These are phyloP conservation scores for Starmerella floris DNA, from an alignment of 805 yeast genomes.

Conservation along the genomic window DNA sequence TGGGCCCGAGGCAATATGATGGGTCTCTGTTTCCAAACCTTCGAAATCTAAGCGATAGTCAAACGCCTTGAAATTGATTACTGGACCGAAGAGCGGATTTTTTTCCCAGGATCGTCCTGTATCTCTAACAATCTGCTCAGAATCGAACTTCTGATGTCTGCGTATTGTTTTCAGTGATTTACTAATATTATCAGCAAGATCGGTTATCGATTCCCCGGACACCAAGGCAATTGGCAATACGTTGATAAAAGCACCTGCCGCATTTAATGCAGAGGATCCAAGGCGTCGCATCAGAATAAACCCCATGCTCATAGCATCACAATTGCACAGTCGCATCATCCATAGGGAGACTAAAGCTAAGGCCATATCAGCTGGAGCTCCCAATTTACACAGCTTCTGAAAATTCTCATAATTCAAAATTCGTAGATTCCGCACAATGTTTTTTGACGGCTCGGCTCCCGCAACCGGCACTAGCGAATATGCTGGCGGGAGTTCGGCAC, in stretches of 20 bases:
- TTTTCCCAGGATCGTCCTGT: slow-evolving; percentile 4
- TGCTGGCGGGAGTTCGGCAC: slow-evolving; percentile 6
- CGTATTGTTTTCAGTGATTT: slow-evolving; percentile 4
- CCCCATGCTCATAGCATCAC: slow-evolving; percentile 5
- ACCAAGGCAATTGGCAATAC: slow-evolving; percentile 11
- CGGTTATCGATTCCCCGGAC: not conserved
- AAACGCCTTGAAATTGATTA: slow-evolving; percentile 14
- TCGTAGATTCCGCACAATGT: slow-evolving; percentile 3
- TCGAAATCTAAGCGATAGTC: slow-evolving; percentile 12
- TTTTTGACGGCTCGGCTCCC: slow-evolving; percentile 8
- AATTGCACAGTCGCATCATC: slow-evolving; percentile 11
- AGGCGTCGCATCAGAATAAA: slow-evolving; percentile 15
- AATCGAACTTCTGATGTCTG: slow-evolving; percentile 11
- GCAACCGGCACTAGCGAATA: slow-evolving; percentile 3
- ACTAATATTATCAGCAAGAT: not conserved
- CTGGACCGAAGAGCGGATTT: slow-evolving; percentile 12
- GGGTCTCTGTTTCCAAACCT: slow-evolving; percentile 4
- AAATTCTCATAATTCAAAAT: not conserved
- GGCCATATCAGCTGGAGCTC: slow-evolving; percentile 5
- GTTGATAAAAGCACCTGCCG: slow-evolving; percentile 14
- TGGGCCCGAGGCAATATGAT: slow-evolving; percentile 15
- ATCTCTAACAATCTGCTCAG: slow-evolving; percentile 11
- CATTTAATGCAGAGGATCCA: slow-evolving; percentile 11
- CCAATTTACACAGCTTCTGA: not conserved
- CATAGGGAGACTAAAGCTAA: slow-evolving; percentile 9